Evolutionary conservation across 495 filamentous ascomycete species (phyloP).

Genomic region (Acidomyces sp.): DNA sequence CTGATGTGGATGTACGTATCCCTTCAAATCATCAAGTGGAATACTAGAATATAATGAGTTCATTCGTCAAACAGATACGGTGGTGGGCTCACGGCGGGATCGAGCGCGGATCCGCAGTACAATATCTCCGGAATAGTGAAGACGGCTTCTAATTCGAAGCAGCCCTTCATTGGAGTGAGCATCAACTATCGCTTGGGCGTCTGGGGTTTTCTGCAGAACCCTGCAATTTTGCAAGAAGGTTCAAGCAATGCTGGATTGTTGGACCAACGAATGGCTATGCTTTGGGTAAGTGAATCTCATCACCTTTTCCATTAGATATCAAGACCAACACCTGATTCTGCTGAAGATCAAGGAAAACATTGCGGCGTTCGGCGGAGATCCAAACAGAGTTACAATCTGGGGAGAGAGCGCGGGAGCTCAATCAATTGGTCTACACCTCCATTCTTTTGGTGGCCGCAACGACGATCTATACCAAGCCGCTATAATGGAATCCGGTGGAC

Average conservation of each 20-base stretch:
- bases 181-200: slow-evolving; percentile 39
- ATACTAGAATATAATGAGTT: too few species aligned
- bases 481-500: slow-evolving; percentile 31
- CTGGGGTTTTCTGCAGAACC: slow-evolving; percentile 20
- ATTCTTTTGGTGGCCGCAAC: slow-evolving; percentile 15
- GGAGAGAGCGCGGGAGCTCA: slow-evolving; percentile 38
- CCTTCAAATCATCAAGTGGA: neutral
- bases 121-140: slow-evolving; percentile 40
- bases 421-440: slow-evolving; percentile 37
- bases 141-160: slow-evolving; percentile 21
- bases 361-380: slow-evolving; percentile 12
- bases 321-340: slow-evolving; percentile 15
- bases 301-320: slow-evolving; percentile 30
- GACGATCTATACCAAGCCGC: slow-evolving; percentile 16
- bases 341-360: slow-evolving; percentile 31
- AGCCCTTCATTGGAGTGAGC: slow-evolving; percentile 22
- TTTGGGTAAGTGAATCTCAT: slow-evolving; percentile 35
- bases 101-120: slow-evolving; percentile 30
- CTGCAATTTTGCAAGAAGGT: slow-evolving; percentile 17
- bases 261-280: slow-evolving; percentile 16
- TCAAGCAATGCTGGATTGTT: slow-evolving; percentile 15
- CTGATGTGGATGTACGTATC: slow-evolving; percentile 4
- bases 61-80: too few species aligned
- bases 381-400: slow-evolving; percentile 24
- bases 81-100: slow-evolving; percentile 35